A percentile compares a stretch with the other conserved stretches of the same genome.
phyloP scores from a whole-genome alignment of 495 filamentous ascomycete species.

The Bombardia bombarda region DNA sequence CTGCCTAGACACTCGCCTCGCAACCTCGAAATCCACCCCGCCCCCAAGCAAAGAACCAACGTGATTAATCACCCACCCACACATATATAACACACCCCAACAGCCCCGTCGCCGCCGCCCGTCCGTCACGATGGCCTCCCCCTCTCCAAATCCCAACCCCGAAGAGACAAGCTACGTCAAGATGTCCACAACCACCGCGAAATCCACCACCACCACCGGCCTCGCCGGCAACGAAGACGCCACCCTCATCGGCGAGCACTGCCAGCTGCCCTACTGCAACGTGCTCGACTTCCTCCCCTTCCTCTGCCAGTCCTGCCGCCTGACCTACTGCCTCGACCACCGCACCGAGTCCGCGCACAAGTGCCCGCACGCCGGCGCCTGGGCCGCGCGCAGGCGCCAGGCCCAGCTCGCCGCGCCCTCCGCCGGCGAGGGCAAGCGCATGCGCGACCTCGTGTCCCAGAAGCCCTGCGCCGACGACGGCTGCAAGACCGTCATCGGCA shows the following conservation, averaged over 20 bases:
- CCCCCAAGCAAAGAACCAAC: too few relatives aligned
- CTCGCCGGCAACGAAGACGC: constrained; percentile 43
- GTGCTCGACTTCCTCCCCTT: constrained; percentile 96
- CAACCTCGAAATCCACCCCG: not conserved
- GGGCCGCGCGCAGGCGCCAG: constrained; percentile 63
- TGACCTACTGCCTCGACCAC: constrained; percentile 91
- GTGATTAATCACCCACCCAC: not conserved
- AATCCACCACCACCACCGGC: constrained; percentile 46
- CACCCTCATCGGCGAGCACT: constrained; percentile 80
- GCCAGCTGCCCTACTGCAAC: constrained; percentile 84
- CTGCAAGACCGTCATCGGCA: constrained; percentile 86
- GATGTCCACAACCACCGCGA: constrained; percentile 34
- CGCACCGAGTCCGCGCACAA: constrained; percentile 77
- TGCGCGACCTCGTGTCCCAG: constrained; percentile 34
- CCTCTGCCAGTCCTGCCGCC: constrained; percentile 76
- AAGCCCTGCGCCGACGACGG: constrained; percentile 57
- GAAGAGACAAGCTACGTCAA: constrained; percentile 40
- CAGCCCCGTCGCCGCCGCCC: not conserved
- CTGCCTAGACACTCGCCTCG: too few relatives aligned
- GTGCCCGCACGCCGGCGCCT: constrained; percentile 76
- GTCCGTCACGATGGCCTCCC: constrained; percentile 33
- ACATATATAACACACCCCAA: not conserved
- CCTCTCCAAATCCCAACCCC: constrained; percentile 22
- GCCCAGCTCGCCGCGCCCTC: constrained; percentile 42
- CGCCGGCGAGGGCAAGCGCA: constrained; percentile 33